Evolutionary conservation across 78 protist species (phyloP).

Genomic region (Speleostelium caveatum): DNA sequence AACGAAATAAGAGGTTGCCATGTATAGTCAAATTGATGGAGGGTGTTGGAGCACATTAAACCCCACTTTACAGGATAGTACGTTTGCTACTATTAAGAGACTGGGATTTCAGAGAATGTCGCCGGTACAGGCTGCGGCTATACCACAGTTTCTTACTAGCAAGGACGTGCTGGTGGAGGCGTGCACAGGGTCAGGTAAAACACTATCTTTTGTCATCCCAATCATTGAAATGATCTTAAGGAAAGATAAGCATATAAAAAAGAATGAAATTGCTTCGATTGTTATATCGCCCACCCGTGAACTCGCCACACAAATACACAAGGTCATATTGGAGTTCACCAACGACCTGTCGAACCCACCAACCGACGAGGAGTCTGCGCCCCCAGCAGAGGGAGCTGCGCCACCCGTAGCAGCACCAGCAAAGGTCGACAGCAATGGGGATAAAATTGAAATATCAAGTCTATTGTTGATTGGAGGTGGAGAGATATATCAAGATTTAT

Average conservation of each 20-base stretch:
- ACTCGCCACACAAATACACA: conserved; percentile 76
- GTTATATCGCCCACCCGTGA: conserved; percentile 82
- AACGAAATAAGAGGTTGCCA: too few species aligned
- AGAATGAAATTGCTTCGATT: conserved; percentile 46
- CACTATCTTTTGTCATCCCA: conserved; percentile 95
- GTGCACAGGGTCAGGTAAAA: conserved; percentile 95
- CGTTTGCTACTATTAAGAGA: conserved; percentile 31
- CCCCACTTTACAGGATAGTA: conserved; percentile 5
- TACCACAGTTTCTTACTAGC: conserved; percentile 86
- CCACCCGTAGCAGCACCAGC: neutral
- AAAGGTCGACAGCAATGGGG: neutral
- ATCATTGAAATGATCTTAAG: conserved; percentile 85
- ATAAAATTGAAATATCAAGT: conserved; percentile 6
- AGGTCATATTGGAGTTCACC: conserved; percentile 31
- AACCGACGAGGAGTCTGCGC: neutral
- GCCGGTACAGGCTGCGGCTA: conserved; percentile 82
- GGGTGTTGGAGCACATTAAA: conserved; percentile 28
- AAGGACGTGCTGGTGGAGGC: conserved; percentile 92
- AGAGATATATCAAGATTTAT: conserved; percentile 48
- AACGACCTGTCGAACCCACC: conserved; percentile 13
- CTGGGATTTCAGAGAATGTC: conserved; percentile 80
- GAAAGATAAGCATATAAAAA: conserved; percentile 16
- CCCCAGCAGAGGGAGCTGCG: neutral
- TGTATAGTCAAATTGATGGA: conserved; percentile 32
- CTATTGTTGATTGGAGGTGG: conserved; percentile 65